Evolutionary conservation across 352 stramenopile genomes (phyloP).

Genomic region (Phytophthora kernoviae): DNA sequence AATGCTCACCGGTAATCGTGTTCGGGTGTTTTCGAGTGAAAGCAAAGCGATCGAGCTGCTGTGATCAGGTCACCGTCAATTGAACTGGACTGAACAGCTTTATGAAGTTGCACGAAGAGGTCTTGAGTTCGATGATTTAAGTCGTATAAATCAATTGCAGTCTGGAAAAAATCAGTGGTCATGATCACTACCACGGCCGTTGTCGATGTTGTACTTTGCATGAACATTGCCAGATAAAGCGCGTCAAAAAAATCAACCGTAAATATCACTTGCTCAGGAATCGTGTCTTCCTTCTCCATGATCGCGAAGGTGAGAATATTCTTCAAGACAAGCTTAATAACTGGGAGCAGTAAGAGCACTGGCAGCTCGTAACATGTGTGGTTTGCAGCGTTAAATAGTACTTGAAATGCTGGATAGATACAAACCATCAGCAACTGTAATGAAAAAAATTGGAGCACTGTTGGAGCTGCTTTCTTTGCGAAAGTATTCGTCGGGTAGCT

Average conservation of each 20-base stretch:
- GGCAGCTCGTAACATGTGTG: conserved; percentile 7
- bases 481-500: conserved; percentile 4
- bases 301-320: conserved; percentile 15
- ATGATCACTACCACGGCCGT: conserved; percentile 5
- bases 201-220: conserved; percentile 8
- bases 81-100: not conserved
- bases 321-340: conserved; percentile 7
- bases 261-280: conserved; percentile 15
- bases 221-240: conserved; percentile 9
- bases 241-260: conserved; percentile 18
- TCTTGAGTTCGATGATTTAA: conserved; percentile 3
- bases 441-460: conserved; percentile 3
- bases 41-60: not conserved
- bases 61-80: not conserved
- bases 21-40: not conserved
- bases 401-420: conserved; percentile 16
- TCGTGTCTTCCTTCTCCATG: conserved; percentile 15
- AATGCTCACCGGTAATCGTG: not conserved
- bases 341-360: conserved; percentile 7
- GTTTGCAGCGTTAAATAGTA: conserved; percentile 6
- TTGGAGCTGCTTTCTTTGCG: conserved; percentile 4
- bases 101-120: not conserved
- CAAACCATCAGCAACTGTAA: conserved; percentile 8
- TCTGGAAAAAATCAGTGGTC: conserved; percentile 4
- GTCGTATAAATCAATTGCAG: conserved; percentile 5